Percentiles rank a stretch among this genome's conserved stretches.
These are phyloP conservation scores for Aureobasidium mangrovei DNA, from an alignment of 2,329 filamentous ascomycete species.

Conservation along the genomic window DNA sequence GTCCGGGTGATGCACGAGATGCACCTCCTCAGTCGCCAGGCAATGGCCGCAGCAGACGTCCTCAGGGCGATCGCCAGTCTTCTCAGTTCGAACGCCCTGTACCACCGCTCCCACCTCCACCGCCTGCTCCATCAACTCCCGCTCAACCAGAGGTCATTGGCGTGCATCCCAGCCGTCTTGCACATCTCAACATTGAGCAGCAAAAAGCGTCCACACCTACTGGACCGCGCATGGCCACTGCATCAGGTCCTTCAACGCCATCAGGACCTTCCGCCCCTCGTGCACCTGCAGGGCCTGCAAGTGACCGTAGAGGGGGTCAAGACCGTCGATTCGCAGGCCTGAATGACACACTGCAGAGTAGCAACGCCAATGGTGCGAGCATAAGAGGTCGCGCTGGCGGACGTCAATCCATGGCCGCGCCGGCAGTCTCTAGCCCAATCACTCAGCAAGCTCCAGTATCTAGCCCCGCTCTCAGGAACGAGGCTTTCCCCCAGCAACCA, in stretches of 20 bases:
- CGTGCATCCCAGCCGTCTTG: slow-evolving; percentile 22
- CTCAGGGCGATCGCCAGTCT: slow-evolving; percentile 19
- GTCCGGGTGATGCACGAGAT: slow-evolving; percentile 3
- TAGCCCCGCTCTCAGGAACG: slow-evolving; percentile 7
- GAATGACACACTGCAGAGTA: slow-evolving; percentile 16
- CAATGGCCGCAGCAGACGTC: slow-evolving; percentile 14
- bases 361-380: slow-evolving; percentile 8
- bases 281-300: slow-evolving; percentile 14
- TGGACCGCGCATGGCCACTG: slow-evolving; percentile 23
- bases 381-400: slow-evolving; percentile 10
- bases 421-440: not conserved
- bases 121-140: slow-evolving; percentile 19
- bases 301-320: slow-evolving; percentile 14
- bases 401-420: not conserved
- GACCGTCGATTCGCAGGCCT: slow-evolving; percentile 26
- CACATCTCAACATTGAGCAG: not conserved
- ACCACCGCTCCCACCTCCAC: slow-evolving; percentile 19
- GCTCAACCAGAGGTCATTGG: slow-evolving; percentile 17
- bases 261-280: slow-evolving; percentile 23
- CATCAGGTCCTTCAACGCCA: slow-evolving; percentile 20
- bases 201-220: slow-evolving; percentile 20
- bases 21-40: slow-evolving; percentile 21
- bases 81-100: slow-evolving; percentile 16
- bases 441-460: not conserved
- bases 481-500: slow-evolving; percentile 2